Percentiles rank a stretch among this genome's conserved stretches.
Conservation (phyloP, 371 early-diverging fungal genomes). For the Coemansia sp. region DNA sequence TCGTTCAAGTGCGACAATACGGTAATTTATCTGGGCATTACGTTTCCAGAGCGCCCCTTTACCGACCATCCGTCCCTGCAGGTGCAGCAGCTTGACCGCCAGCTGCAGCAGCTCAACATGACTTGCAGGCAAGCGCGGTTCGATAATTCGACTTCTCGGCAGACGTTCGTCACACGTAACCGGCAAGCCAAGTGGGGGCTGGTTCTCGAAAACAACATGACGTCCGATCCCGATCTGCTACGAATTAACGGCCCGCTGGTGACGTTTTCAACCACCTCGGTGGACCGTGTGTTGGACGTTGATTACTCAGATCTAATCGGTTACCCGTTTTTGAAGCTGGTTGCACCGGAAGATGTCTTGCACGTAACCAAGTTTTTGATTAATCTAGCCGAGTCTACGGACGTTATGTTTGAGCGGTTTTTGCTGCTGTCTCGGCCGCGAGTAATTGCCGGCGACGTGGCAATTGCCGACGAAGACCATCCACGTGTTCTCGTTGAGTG, state of each 20-base stretch:
- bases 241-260: conserved; percentile 29
- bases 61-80: conserved; percentile 18
- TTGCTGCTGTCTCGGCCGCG: conserved; percentile 26
- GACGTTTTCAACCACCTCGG: conserved; percentile 30
- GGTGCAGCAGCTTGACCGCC: conserved; percentile 42
- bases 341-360: conserved; percentile 37
- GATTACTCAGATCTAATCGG: conserved; percentile 23
- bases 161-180: conserved; percentile 19
- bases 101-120: conserved; percentile 21
- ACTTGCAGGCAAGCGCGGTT: conserved; percentile 9
- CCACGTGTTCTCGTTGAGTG: conserved; percentile 27
- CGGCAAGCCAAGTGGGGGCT: conserved; percentile 33
- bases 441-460: conserved; percentile 32
- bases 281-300: conserved; percentile 25
- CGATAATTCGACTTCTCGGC: conserved; percentile 6
- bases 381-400: conserved; percentile 19
- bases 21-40: conserved; percentile 21
- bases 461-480: conserved; percentile 19
- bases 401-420: conserved; percentile 36
- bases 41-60: conserved; percentile 32
- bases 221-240: background rate
- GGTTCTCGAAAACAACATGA: conserved; percentile 32
- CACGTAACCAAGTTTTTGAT: conserved; percentile 24
- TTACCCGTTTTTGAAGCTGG: conserved; percentile 36
- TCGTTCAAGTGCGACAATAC: conserved; percentile 39